These are phyloP conservation scores for Russula lepida DNA, from an alignment of 768 basidiomycete genomes.

Conservation along the genomic window DNA sequence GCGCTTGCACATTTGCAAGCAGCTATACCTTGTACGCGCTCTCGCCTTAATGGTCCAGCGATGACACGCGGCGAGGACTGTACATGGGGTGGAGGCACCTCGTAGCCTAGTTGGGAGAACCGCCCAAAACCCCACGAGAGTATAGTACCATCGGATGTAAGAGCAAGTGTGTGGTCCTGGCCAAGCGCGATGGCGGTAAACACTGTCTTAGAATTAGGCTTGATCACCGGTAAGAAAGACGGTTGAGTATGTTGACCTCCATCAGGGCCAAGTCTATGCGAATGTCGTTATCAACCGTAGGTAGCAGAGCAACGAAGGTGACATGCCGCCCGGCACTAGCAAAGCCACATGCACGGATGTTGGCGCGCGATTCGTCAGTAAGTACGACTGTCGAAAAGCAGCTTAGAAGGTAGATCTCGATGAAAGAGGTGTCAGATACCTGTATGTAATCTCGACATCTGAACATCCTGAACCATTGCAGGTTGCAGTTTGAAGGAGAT, in stretches of 20 bases:
- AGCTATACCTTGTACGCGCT: conserved; percentile 70
- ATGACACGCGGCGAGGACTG: conserved; percentile 74
- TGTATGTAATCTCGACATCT: conserved; percentile 89
- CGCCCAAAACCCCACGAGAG: conserved; percentile 88
- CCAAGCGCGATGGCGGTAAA: conserved; percentile 72
- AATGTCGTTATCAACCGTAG: not conserved
- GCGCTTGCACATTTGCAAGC: conserved; percentile 82
- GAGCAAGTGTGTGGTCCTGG: conserved; percentile 88
- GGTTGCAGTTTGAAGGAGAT: conserved; percentile 50
- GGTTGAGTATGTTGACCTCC: conserved; percentile 69
- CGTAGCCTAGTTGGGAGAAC: conserved; percentile 83
- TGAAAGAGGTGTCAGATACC: conserved; percentile 32
- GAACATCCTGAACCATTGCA: conserved; percentile 53
- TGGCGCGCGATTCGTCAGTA: conserved; percentile 64
- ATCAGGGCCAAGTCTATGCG: conserved; percentile 51
- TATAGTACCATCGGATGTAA: conserved; percentile 76
- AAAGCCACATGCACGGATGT: conserved; percentile 82
- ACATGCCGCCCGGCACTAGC: conserved; percentile 76
- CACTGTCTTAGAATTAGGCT: conserved; percentile 38
- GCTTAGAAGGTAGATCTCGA: not conserved
- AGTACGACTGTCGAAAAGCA: conserved; percentile 37
- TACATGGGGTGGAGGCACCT: conserved; percentile 52
- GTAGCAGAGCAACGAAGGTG: not conserved
- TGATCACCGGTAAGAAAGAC: conserved; percentile 50
- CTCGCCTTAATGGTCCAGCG: conserved; percentile 65